Percentiles rank a stretch among this genome's conserved stretches.
These are phyloP conservation scores for Auriscalpium vulgare DNA, from an alignment of 768 basidiomycete genomes.

Conservation along the genomic window DNA sequence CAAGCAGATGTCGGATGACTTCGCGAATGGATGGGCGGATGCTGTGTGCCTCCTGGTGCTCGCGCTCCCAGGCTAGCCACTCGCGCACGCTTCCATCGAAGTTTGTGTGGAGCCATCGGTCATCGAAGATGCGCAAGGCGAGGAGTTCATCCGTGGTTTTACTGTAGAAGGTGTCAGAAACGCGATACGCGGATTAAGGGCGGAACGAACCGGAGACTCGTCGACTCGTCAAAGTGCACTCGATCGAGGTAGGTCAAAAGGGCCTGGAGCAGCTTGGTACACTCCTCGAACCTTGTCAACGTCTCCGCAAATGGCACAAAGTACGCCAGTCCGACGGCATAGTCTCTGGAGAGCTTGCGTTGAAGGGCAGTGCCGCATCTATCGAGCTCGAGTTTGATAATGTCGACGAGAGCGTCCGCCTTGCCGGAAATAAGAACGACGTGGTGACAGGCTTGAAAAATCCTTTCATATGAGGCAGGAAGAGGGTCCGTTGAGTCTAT, in stretches of 20 bases:
- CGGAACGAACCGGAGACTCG: slow-evolving; percentile 18
- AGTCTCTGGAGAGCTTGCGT: slow-evolving; percentile 26
- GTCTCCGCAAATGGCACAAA: slow-evolving; percentile 43
- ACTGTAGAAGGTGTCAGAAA: not conserved
- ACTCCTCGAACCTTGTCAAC: slow-evolving; percentile 57
- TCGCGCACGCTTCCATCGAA: slow-evolving; percentile 1
- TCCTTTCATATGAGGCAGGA: slow-evolving; percentile 44
- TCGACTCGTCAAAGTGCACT: slow-evolving; percentile 28
- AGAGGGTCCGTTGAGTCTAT: slow-evolving; percentile 26
- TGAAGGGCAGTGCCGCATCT: slow-evolving; percentile 37
- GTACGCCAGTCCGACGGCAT: slow-evolving; percentile 40
- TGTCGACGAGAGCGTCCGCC: slow-evolving; percentile 53
- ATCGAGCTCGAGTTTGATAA: slow-evolving; percentile 53
- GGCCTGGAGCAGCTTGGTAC: slow-evolving; percentile 37
- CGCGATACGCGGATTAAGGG: not conserved
- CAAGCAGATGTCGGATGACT: slow-evolving; percentile 51
- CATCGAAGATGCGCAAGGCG: slow-evolving; percentile 4
- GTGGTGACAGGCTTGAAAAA: slow-evolving; percentile 50
- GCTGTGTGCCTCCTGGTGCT: slow-evolving; percentile 28
- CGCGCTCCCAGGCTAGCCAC: slow-evolving; percentile 11
- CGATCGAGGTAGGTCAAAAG: slow-evolving; percentile 3
- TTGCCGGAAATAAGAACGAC: slow-evolving; percentile 44
- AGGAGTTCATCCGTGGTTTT: slow-evolving; percentile 5
- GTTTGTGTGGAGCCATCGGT: not conserved
- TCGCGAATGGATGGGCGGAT: slow-evolving; percentile 34